Base-by-base conservation (phyloP, 2,329 filamentous ascomycete species). In the Fusarium hostae region DNA sequence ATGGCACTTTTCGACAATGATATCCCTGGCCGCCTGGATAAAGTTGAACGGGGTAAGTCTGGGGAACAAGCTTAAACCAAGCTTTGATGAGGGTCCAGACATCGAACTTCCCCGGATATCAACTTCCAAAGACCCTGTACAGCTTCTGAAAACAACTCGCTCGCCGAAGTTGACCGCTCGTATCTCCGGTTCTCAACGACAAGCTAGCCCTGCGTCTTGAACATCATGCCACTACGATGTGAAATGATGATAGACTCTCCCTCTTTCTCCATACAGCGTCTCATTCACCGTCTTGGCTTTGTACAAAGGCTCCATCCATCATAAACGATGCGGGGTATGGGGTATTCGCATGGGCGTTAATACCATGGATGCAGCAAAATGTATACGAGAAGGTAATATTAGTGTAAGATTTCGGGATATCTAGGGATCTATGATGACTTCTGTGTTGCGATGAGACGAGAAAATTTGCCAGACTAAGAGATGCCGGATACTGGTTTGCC, bases 251-350 rank as follows among this genome's bases (percentile, higher is more conserved):
- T n/a, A 24, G n/a, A 44, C 20, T 34, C 24, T 54, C 34, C 43
- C 26, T 43, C 20, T 18, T 56, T 62, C 40, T 39, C 63, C 63
- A n/a, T 68, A 30, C 22, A 55, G 43, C 24, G 68, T 69, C 68
- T 64, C 68, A 72, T 68, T 8, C n/a, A 24, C 8, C 18, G 15
- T 57, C 64, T 68, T 68, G 65, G 50, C 64, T 34, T 43, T 26
- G 34, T 24, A 18, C 20, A 40, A 26, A 26, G 16, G n/a, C 12
- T 28, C n/a, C 26, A 58, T 39, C 32, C 26, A 35, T 18, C 16
- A 26, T 57, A 35, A 13, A 60, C 35, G 24, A 55, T 63, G 71
- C 71, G 68, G 68, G 64, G 70, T 60, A 70, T 56, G 68, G 63
- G 57, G 63, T 43, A 56, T 35, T 65, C 4, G 32, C 16, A 26